A percentile compares a stretch with the other conserved stretches of the same genome.
Evolutionary conservation across 23 red algal species (phyloP).

Genomic region (Cyanidium caldarium): DNA sequence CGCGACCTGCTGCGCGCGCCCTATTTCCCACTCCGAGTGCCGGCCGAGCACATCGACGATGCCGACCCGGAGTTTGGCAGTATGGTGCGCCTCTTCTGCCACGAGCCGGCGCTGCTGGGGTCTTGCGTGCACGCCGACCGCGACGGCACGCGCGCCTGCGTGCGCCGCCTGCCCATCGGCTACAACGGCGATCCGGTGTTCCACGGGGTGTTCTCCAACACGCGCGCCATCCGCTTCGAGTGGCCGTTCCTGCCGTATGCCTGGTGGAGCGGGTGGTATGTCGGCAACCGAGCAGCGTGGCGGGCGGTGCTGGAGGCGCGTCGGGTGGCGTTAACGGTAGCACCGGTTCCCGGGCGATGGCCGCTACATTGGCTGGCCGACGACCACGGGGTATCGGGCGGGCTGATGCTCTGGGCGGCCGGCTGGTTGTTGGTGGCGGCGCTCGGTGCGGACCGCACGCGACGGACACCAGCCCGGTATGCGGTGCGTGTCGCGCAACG

Average conservation of each 20-base stretch:
- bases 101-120: constrained; percentile 1
- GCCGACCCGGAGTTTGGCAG: not conserved
- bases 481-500: too few relatives aligned
- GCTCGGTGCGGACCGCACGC: too few relatives aligned
- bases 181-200: constrained; percentile 18
- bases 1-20: constrained; percentile 1
- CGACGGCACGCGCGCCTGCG: not conserved
- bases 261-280: not conserved
- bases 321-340: too few relatives aligned
- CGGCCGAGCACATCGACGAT: not conserved
- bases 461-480: too few relatives aligned
- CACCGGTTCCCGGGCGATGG: too few relatives aligned
- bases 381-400: too few relatives aligned
- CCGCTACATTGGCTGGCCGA: too few relatives aligned
- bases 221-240: not conserved
- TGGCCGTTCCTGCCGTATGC: not conserved
- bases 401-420: too few relatives aligned
- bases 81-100: not conserved
- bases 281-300: not conserved
- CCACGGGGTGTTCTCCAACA: constrained; percentile 18
- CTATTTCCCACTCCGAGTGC: constrained; percentile 9
- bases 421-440: too few relatives aligned
- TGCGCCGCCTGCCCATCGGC: constrained; percentile 12
- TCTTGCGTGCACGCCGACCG: not conserved
- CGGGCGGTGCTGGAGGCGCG: too few relatives aligned